phyloP scores from a whole-genome alignment of 257 asterid genomes.

The Ocimum tenuiflorum region DNA sequence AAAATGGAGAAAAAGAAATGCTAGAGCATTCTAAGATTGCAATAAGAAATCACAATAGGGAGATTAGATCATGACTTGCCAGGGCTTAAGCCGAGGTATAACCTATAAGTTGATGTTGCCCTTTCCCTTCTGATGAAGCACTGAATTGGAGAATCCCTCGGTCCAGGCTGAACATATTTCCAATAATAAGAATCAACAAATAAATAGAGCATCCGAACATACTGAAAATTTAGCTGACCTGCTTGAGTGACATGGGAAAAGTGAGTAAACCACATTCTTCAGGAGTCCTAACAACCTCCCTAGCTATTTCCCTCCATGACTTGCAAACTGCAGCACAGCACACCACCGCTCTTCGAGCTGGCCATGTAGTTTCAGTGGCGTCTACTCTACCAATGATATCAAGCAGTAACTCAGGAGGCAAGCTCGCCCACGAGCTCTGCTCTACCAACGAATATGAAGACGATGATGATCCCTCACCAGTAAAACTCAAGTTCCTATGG shows the following conservation, averaged over 20 bases:
- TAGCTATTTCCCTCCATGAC: slow-evolving; percentile 60
- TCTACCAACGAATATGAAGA: slow-evolving; percentile 20
- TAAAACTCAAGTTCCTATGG: slow-evolving; percentile 30
- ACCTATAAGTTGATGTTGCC: slow-evolving; percentile 46
- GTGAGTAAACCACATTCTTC: slow-evolving; percentile 66
- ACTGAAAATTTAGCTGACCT: slow-evolving; percentile 25
- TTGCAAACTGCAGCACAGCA: slow-evolving; percentile 58
- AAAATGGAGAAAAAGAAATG: too few relatives aligned
- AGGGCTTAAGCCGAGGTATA: slow-evolving; percentile 67
- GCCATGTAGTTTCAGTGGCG: slow-evolving; percentile 47
- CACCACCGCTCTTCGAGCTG: slow-evolving; percentile 48
- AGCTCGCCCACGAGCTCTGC: slow-evolving; percentile 45
- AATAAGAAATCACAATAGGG: not conserved
- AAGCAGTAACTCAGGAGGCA: slow-evolving; percentile 52
- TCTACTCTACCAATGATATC: slow-evolving; percentile 51
- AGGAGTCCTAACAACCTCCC: slow-evolving; percentile 48
- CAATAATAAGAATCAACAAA: not conserved
- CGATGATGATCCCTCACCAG: slow-evolving; percentile 24
- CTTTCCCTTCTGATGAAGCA: slow-evolving; percentile 75
- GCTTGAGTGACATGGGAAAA: slow-evolving; percentile 66
- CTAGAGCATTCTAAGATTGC: too few relatives aligned
- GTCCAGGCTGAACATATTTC: slow-evolving; percentile 49
- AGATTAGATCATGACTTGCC: slow-evolving; percentile 32
- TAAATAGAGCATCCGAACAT: not conserved
- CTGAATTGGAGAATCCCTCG: slow-evolving; percentile 56